These are phyloP conservation scores for Candida boleticola DNA, from an alignment of 805 yeast genomes.

Conservation along the genomic window DNA sequence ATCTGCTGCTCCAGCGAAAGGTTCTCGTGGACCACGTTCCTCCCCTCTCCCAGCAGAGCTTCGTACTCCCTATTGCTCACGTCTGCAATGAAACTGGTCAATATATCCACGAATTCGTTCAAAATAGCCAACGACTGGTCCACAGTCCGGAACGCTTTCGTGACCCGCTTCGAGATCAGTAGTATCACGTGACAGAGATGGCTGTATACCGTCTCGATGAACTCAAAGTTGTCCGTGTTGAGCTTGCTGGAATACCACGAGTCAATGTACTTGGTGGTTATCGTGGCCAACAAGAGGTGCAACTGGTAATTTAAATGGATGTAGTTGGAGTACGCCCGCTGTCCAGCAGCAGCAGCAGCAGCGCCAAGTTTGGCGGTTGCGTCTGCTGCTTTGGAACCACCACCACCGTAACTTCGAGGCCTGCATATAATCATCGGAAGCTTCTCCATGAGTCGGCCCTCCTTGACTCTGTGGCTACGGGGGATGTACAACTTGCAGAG, in stretches of 20 bases:
- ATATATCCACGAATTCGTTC: background rate
- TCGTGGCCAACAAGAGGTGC: constrained; percentile 35
- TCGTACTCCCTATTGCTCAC: background rate
- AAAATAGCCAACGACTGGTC: background rate
- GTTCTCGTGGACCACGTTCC: background rate
- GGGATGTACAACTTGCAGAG: constrained; percentile 36
- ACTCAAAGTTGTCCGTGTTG: constrained; percentile 31
- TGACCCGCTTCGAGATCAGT: constrained; percentile 21
- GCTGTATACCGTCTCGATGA: constrained; percentile 24
- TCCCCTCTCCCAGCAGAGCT: background rate
- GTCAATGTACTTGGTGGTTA: constrained; percentile 20
- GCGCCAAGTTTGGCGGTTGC: too few species aligned
- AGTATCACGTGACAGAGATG: constrained; percentile 22
- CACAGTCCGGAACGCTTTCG: constrained; percentile 1
- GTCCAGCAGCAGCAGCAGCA: too few species aligned
- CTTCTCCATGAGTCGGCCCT: constrained; percentile 25
- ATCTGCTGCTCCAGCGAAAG: background rate
- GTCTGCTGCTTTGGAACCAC: too few species aligned
- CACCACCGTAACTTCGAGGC: constrained; percentile 15
- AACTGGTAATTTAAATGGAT: constrained; percentile 29
- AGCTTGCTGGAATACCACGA: constrained; percentile 28
- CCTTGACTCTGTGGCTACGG: constrained; percentile 26
- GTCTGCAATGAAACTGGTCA: background rate
- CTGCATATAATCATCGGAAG: constrained; percentile 28
- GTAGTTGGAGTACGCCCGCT: constrained; percentile 6